Base-by-base conservation (phyloP, 2,329 filamentous ascomycete genomes). In the Colletotrichum sp. region DNA sequence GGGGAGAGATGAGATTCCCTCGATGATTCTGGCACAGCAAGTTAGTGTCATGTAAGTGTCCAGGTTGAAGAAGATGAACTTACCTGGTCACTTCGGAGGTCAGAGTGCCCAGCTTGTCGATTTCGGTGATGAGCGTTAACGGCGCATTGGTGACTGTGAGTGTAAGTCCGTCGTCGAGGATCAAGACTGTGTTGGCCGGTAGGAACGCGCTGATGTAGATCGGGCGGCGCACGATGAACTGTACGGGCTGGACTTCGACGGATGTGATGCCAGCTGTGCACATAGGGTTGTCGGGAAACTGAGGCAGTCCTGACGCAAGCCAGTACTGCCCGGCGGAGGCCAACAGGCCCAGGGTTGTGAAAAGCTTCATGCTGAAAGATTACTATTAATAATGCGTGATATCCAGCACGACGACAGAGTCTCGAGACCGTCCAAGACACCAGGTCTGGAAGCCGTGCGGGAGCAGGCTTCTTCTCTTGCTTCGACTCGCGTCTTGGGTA, bases 161-260 rank as follows among this genome's bases (percentile, higher is more conserved):
- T 7, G 75, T 77, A 13, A 77, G 62, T 32, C 72, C 75, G 44
- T 75, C 72, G 18, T 75, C 75, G 6, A 77, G 72, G 9, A 77
- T 67, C 36, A 77, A 30, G 21, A 68, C 66, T 6, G 75, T 77
- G 34, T 77, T 77, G 39, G 44, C 66, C 7, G 75, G 75, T 13
- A 77, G 24, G 32, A 66, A 77, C 7, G 71, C 75, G 72, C 75
- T 77, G 72, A 77, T 75, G 72, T 71, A 77, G 60, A 77, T 77
- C 34, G 75, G 75, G 32, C 73, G 75, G 44, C 67, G 68, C 34
- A 75, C 60, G 52, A 77, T 57, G 32, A 77, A 67, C 67, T 77
- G 60, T 15, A 77, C 75, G 60, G 75, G 75, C 44, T 77, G 75
- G 10, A 77, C 72, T 36, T 77, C 75, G 28, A 77, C 75, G 18